Base-by-base conservation (phyloP, 2,329 filamentous ascomycete genomes). In the Shiraia bambusicola region DNA sequence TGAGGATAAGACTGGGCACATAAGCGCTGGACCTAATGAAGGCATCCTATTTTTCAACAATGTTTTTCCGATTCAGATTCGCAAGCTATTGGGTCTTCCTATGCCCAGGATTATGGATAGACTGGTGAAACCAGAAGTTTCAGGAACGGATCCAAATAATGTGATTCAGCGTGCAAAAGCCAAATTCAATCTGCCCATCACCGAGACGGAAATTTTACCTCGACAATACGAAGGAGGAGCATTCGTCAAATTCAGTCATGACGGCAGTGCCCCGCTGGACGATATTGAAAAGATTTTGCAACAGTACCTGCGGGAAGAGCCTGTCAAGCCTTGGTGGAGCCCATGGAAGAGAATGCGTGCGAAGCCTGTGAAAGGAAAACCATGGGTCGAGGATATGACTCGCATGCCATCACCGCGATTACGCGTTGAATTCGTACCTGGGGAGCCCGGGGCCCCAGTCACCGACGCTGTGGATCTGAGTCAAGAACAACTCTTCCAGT, bases 331-430 rank as follows among this genome's bases (percentile, higher is more conserved):
- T 2, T 95, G 91, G 87, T 96, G 93, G 74, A 94, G 85, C 54
- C 90, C 90, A 0, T 84, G 95, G 51, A 82, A 83, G 3, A 82
- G 78, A 11, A 84, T 95, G 42, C 79, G 81, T 34, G 83, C 84
- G 2, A 83, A 83, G 16, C 72, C 90, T 6, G 93, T 98, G 2
- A 77, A 82, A 40, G 93, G 93, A 8, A 82, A 84, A 15, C 93
- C 93, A 0, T 98, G 93, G 93, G 79, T 97, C 2, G 93, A 97
- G 61, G 93, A 98, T 63, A 73, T 98, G 19, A 87, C 89, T 54
- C 81, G 90, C 6, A 83, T 90, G 36, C 93, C 93, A 0, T 88
- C 84, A 42, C 76, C 76, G 28, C 78, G 87, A 19, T 61, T 98
- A 27, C 86, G 82, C 54, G 83, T 96, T 15, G 92, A 97, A 61